Base-by-base conservation (phyloP, 2,329 filamentous ascomycete species). In the Aureobasidium sp. region DNA sequence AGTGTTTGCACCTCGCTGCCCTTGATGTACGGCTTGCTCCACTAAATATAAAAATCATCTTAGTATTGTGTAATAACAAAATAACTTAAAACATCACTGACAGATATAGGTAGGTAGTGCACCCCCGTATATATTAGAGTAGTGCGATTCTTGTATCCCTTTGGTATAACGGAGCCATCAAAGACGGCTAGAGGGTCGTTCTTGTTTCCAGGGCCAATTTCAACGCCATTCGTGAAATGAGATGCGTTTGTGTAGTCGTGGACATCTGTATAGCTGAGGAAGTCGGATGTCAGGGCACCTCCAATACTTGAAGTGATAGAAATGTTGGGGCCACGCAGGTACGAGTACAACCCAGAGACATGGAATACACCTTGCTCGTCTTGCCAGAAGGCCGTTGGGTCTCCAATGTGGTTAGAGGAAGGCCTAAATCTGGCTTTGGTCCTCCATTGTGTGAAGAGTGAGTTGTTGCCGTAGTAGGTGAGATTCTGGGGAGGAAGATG, bases 1-100 rank as follows among this genome's bases (percentile, higher is more conserved):
- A 79, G 68, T 13, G 74, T 75, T 57, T 80, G 76, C 0, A 77
- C 76, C 64, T 81, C 78, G 41, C 75, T 75, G 9, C 76, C 77
- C 11, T 75, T 72, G n/a, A 73, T 76, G 62, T 80, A 78, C 29
- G 71, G 69, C 41, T 78, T 72, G 9, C 75, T 78, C 77, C 77
- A 79, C 30, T 30, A 7, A n/a, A n/a, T n/a, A n/a, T n/a, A n/a
- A n/a, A n/a, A n/a, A n/a, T n/a, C n/a, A n/a, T n/a, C n/a, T n/a
- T n/a, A n/a, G n/a, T n/a, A n/a, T n/a, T n/a, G n/a, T n/a, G n/a
- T n/a, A n/a, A n/a, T n/a, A n/a, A n/a, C n/a, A n/a, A n/a, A n/a
- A n/a, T n/a, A n/a, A n/a, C n/a, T n/a, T n/a, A n/a, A n/a, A n/a
- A n/a, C n/a, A n/a, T n/a, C n/a, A n/a, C n/a, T n/a, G n/a, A n/a